Base-by-base conservation (phyloP, 1,284 basidiomycete species). In the Heterobasidion irregulare region DNA sequence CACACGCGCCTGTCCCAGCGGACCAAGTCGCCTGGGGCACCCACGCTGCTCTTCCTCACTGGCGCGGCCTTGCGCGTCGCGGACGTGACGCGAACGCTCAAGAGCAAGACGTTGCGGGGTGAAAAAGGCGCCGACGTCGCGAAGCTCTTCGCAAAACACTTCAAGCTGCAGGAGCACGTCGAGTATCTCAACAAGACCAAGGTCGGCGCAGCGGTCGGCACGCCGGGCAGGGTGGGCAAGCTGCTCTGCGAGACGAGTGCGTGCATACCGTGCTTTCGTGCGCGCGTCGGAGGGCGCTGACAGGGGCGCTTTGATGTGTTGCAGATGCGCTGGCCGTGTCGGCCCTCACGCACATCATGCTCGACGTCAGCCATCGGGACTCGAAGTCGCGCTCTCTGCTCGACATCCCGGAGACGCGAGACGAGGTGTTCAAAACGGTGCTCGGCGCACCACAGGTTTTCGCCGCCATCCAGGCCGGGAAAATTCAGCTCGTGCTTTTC, bases 81-180 rank as follows among this genome's bases (percentile, higher is more conserved):
- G 57, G 87, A 92, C 68, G 78, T 89, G 45, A 85, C 86, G 45
- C 75, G 90, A 56, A 72, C 82, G 52, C 74, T 92, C 58, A 88
- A 79, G 67, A 78, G 82, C 68, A 84, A 77, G 66, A 78, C 72
- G 58, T 73, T 91, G 57, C 73, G 83, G 62, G 83, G 86, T 53
- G 82, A 89, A 53, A 91, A 89, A 67, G 83, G 89, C 56, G 88
- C 86, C 33, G 88, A 92, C 59, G 82, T 92, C 45, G 90, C 86
- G 34, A 94, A 94, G 66, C 76, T 92, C 36, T 94, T 94, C 63
- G 88, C 91, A 47, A 90, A 84, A 68, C 91, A 94, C 66, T 83
- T 92, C 71, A 93, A 92, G 70, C 74, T 94, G 47, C 74, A 83
- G 53, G 86, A 92, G 57, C 91, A 94, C 65, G 80, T 86, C 62